Evolutionary conservation across 495 filamentous ascomycete species (phyloP).

Genomic region (Penicillium taxi): DNA sequence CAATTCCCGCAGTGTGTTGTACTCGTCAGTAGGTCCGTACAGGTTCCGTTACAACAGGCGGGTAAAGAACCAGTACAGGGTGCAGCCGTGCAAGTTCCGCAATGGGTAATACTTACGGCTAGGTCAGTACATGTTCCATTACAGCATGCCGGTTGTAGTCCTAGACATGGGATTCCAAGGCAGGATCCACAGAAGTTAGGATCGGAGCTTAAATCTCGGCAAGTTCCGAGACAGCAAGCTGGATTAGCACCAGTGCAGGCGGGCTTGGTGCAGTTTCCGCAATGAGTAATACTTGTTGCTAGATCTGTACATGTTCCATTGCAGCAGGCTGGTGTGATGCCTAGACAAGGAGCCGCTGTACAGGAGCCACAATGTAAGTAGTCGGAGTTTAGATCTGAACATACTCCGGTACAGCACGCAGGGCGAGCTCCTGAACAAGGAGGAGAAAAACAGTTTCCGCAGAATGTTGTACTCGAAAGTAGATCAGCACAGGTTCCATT

Average conservation of each 20-base stretch:
- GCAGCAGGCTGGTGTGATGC: constrained; percentile 10
- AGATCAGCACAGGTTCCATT: constrained; percentile 8
- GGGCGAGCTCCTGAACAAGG: constrained; percentile 7
- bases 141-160: constrained; percentile 9
- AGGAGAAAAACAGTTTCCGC: constrained; percentile 3
- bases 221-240: constrained; percentile 10
- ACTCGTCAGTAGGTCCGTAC: constrained; percentile 6
- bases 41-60: constrained; percentile 8
- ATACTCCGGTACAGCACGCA: constrained; percentile 13
- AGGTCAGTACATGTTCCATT: constrained; percentile 8
- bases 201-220: constrained; percentile 6
- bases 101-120: background rate
- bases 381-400: constrained; percentile 7
- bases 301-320: constrained; percentile 8
- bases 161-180: constrained; percentile 8
- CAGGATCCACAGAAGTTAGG: constrained; percentile 10
- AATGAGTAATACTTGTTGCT: background rate
- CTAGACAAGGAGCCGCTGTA: constrained; percentile 4
- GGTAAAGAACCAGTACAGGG: constrained; percentile 8
- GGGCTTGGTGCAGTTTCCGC: too few relatives aligned
- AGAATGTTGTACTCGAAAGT: constrained; percentile 1
- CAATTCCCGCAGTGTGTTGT: constrained; percentile 7
- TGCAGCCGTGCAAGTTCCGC: constrained; percentile 7
- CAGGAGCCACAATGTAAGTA: constrained; percentile 10
- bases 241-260: constrained; percentile 8